Evolutionary conservation across 2,329 filamentous ascomycete genomes (phyloP), one percentile per base, ranked within the genome.

Genomic region (Tolypocladium inflatum): DNA sequence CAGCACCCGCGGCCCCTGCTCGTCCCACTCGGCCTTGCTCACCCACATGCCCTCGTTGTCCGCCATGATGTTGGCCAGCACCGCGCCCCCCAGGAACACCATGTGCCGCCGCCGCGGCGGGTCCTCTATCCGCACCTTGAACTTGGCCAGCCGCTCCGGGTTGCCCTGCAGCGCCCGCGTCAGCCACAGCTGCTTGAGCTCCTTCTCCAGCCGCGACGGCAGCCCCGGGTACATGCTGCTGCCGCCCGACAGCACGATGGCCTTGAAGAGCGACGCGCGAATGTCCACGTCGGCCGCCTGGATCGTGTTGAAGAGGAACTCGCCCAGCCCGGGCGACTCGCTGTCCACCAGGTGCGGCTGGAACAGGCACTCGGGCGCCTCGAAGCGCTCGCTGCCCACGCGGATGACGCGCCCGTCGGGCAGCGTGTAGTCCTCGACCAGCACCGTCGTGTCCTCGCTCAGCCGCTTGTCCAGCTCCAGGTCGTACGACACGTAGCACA

Each of bases 1-100:
- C 70, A 99, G 76, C 60, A 89, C 87, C 59, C 88, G 82, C 42
- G 88, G 72, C 43, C 94, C 94, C 72, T 97, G 88, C 76, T 99
- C 94, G 69, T 94, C 84, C 94, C 94, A 99, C 76, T 99, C 94
- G 69, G 89, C 83, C 81, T 96, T 96, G 66, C 88, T 89, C 69
- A 99, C 92, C 94, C 94, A 99, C 94, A 97, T 97, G 73, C 88
- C 89, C 74, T 97, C 91, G 78, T 97, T 97, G 77, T 97, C 92
- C 52, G 94, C 92, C 89, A 99, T 97, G 74, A 99, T 95, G 73
- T 97, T 97, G 66, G 94, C 94, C 68, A 99, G 79, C 62, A 99
- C 94, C 33, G 94, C 94, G 66, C 94, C 94, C 59, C 94, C 94
- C 58, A 99, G 77, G 82, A 99, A 97, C n/a, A 99, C 94, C 92